Evolutionary conservation across 768 basidiomycete species (phyloP).

Genomic region (Clitopilus hobsonii): DNA sequence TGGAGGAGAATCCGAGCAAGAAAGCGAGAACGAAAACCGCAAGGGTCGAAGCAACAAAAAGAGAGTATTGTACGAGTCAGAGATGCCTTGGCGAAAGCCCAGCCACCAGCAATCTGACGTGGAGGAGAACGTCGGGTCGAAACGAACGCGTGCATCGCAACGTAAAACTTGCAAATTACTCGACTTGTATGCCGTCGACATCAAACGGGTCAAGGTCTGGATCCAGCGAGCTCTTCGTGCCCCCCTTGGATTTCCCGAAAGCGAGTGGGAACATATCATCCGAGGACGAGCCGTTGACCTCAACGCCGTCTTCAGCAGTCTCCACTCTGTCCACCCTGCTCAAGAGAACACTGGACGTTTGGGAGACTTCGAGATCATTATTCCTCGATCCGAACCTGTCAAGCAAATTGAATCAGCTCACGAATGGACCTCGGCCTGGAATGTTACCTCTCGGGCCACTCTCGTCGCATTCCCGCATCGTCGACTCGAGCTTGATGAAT

Average conservation of each 20-base stretch:
- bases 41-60: neutral
- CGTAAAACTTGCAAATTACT: slow-evolving; percentile 2
- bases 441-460: slow-evolving; percentile 9
- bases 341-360: slow-evolving; percentile 12
- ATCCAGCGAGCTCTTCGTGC: slow-evolving; percentile 2
- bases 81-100: neutral
- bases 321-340: slow-evolving; percentile 14
- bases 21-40: neutral
- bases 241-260: slow-evolving; percentile 16
- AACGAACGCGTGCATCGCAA: neutral
- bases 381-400: slow-evolving; percentile 9
- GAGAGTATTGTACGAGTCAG: neutral
- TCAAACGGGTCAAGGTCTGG: slow-evolving; percentile 4
- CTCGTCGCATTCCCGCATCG: slow-evolving; percentile 20
- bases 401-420: slow-evolving; percentile 11
- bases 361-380: slow-evolving; percentile 11
- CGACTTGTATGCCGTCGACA: neutral
- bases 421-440: slow-evolving; percentile 22
- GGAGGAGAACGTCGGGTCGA: neutral
- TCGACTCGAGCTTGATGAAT: slow-evolving; percentile 14
- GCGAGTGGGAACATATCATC: slow-evolving; percentile 19
- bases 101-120: neutral
- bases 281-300: slow-evolving; percentile 17
- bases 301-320: slow-evolving; percentile 14
- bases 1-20: neutral